A percentile compares a stretch with the other conserved stretches of the same genome.
These are phyloP conservation scores for Rhodotorula sp. DNA, from an alignment of 1,284 basidiomycete species.

Conservation along the genomic window DNA sequence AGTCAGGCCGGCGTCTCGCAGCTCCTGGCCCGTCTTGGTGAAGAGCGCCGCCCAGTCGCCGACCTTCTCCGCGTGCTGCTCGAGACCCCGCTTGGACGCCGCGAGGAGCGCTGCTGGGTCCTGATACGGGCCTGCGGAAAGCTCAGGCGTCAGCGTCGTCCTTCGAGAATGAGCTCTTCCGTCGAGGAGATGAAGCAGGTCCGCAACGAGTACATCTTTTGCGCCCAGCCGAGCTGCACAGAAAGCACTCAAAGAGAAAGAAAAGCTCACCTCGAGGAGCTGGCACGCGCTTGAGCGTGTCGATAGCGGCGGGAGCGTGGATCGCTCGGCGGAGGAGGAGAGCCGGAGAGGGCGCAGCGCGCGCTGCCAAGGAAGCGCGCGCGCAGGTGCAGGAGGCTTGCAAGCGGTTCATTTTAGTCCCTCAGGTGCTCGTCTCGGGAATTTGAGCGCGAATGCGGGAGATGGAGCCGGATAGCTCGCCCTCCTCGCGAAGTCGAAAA, in stretches of 20 bases:
- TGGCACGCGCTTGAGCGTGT: slow-evolving; percentile 5
- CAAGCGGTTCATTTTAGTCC: slow-evolving; percentile 1
- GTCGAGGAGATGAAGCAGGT: not conserved
- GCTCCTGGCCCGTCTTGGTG: slow-evolving; percentile 11
- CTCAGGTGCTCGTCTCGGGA: not conserved
- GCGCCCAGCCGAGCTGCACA: no score
- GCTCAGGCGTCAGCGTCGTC: not conserved
- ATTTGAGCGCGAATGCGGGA: not conserved
- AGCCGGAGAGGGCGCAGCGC: not conserved
- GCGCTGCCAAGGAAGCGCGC: not conserved
- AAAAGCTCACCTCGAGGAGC: slow-evolving; percentile 20
- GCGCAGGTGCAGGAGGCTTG: not conserved
- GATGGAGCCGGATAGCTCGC: no score
- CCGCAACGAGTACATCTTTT: not conserved
- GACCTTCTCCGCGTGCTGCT: slow-evolving; percentile 31
- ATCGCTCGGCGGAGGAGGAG: slow-evolving; percentile 5
- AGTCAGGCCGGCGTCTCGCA: slow-evolving; percentile 31
- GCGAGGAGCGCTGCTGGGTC: slow-evolving; percentile 22
- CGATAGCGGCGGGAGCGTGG: slow-evolving; percentile 25
- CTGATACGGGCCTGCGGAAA: slow-evolving; percentile 11
- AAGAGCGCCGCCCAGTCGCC: slow-evolving; percentile 22
- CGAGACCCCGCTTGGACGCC: slow-evolving; percentile 19
- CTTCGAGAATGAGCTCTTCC: no score
- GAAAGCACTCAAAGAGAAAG: not conserved
- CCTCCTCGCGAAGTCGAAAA: no score